A percentile compares a stretch with the other conserved stretches of the same genome.
These are phyloP conservation scores for Odontarrhena argentea DNA, from an alignment of 345 rosid species.

Conservation along the genomic window DNA sequence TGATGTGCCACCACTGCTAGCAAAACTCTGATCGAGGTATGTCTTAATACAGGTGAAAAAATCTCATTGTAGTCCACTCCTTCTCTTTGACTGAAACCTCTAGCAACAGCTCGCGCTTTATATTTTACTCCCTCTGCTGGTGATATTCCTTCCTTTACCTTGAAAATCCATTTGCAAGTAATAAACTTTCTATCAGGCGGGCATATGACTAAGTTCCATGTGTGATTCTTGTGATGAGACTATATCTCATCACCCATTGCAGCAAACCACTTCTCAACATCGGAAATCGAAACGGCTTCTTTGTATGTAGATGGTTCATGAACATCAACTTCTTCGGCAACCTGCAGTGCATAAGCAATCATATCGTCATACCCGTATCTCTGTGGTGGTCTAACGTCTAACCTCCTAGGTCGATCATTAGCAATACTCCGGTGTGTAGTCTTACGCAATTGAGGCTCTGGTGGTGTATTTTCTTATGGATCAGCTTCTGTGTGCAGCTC, in stretches of 20 bases:
- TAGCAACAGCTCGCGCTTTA: slow-evolving; percentile 7
- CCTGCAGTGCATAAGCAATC: neutral
- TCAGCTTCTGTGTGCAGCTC: neutral
- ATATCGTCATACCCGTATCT: neutral
- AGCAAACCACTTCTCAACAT: neutral
- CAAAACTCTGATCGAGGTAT: neutral
- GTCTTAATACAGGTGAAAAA: neutral
- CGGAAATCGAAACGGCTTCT: neutral
- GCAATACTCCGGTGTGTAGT: neutral
- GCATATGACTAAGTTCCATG: neutral
- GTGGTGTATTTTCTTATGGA: neutral
- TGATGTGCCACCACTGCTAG: neutral
- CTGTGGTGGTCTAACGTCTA: neutral
- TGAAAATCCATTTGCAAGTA: slow-evolving; percentile 4
- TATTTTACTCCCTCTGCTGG: neutral
- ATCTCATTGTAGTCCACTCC: slow-evolving; percentile 3
- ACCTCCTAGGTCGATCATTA: neutral
- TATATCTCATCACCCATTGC: slow-evolving; percentile 14
- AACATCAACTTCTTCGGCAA: neutral
- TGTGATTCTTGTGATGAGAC: neutral
- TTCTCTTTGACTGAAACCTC: neutral
- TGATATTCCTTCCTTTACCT: neutral
- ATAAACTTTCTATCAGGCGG: neutral
- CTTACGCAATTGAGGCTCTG: neutral
- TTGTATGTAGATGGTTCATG: neutral